Percentiles rank a stretch among this genome's conserved stretches.
phyloP scores from a whole-genome alignment of 192 early-diverging fungal genomes.

The Coemansia sp. region DNA sequence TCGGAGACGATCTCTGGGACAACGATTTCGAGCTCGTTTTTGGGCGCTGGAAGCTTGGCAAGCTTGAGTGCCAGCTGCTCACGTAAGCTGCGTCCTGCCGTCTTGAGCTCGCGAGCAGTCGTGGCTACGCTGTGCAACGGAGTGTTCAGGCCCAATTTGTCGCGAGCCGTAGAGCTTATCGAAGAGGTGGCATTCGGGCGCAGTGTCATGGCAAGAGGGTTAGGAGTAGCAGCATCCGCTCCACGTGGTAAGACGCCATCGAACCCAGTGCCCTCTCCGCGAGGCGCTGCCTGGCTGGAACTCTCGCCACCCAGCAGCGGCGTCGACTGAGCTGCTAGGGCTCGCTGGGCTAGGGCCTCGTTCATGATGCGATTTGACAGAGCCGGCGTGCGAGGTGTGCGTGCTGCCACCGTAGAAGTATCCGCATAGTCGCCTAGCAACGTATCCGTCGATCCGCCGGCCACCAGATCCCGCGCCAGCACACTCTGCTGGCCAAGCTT shows the following conservation, averaged over 20 bases:
- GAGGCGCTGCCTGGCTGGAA: conserved; percentile 23
- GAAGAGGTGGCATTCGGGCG: conserved; percentile 22
- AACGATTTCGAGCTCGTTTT: conserved; percentile 92
- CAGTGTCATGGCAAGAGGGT: conserved; percentile 62
- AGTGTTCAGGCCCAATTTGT: conserved; percentile 66
- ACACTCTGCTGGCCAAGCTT: conserved; percentile 87
- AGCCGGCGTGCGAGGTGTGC: conserved; percentile 54
- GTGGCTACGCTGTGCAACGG: conserved; percentile 48
- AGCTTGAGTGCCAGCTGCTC: conserved; percentile 76
- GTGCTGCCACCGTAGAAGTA: conserved; percentile 49
- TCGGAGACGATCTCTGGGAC: conserved; percentile 63
- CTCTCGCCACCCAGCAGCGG: conserved; percentile 85
- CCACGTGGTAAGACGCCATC: conserved; percentile 65
- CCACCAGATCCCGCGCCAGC: conserved; percentile 71
- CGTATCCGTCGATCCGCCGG: conserved; percentile 60
- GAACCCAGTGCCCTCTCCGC: conserved; percentile 62
- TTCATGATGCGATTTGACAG: conserved; percentile 69
- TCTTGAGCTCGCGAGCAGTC: conserved; percentile 72
- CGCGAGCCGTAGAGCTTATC: conserved; percentile 59
- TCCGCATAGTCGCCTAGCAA: conserved; percentile 77
- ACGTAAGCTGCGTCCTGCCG: conserved; percentile 55
- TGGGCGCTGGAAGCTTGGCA: conserved; percentile 77
- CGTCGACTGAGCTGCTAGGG: conserved; percentile 74
- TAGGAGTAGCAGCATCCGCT: conserved; percentile 72
- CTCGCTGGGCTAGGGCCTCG: conserved; percentile 84